Evolutionary conservation across 2,329 filamentous ascomycete genomes (phyloP).

Genomic region (Apiospora hydei): DNA sequence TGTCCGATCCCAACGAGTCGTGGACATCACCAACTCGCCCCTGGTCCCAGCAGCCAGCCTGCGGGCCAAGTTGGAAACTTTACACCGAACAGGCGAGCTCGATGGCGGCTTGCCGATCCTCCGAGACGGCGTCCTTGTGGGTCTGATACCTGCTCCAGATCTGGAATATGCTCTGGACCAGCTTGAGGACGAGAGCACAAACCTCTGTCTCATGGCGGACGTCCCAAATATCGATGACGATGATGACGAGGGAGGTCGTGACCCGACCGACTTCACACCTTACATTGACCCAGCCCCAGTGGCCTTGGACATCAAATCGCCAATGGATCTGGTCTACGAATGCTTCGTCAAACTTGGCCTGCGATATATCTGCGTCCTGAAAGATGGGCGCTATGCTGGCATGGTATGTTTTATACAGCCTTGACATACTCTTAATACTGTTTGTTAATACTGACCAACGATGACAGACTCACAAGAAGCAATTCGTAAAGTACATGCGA

Average conservation of each 20-base stretch:
- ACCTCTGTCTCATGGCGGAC: slow-evolving; percentile 82
- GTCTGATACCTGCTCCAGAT: slow-evolving; percentile 91
- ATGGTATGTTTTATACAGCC: slow-evolving; percentile 66
- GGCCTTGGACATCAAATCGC: slow-evolving; percentile 84
- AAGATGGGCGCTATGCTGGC: slow-evolving; percentile 85
- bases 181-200: slow-evolving; percentile 75
- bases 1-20: slow-evolving; percentile 76
- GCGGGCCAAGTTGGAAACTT: slow-evolving; percentile 78
- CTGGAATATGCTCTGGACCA: slow-evolving; percentile 91
- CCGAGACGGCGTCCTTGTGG: slow-evolving; percentile 79
- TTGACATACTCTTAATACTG: slow-evolving; percentile 29
- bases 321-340: slow-evolving; percentile 95
- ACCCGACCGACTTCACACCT: slow-evolving; percentile 85
- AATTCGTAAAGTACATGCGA: slow-evolving; percentile 92
- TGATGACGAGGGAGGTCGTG: slow-evolving; percentile 58
- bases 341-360: slow-evolving; percentile 94
- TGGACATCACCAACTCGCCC: slow-evolving; percentile 86
- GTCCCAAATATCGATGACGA: slow-evolving; percentile 70
- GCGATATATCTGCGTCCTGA: slow-evolving; percentile 88
- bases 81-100: slow-evolving; percentile 87
- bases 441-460: background rate
- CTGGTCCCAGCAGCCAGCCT: slow-evolving; percentile 79
- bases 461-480: slow-evolving; percentile 89
- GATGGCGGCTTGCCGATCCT: slow-evolving; percentile 92
- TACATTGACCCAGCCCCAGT: slow-evolving; percentile 94